These are phyloP conservation scores for Xanthoconium separans DNA, from an alignment of 1,284 basidiomycete species.

Conservation along the genomic window DNA sequence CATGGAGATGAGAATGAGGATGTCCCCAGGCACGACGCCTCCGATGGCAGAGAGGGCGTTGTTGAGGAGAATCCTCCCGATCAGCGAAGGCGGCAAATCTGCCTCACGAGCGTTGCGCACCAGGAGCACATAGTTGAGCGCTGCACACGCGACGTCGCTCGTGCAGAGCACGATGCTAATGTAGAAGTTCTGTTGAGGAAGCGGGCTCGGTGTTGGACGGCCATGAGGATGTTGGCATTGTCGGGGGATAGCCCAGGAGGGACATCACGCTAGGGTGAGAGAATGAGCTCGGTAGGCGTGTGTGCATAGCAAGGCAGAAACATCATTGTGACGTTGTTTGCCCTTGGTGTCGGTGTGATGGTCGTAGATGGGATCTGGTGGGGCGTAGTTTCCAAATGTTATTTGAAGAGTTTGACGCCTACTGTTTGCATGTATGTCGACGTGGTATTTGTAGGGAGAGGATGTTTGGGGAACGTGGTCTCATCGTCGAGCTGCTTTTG, in stretches of 20 bases:
- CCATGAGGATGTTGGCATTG: constrained; percentile 75
- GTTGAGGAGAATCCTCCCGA: constrained; percentile 76
- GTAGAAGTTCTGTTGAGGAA: constrained; percentile 89
- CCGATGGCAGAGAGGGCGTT: constrained; percentile 71
- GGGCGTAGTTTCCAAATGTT: constrained; percentile 63
- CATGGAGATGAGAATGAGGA: constrained; percentile 65
- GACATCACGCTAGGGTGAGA: constrained; percentile 52
- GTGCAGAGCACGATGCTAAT: constrained; percentile 76
- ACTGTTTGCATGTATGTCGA: constrained; percentile 42
- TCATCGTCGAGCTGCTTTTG: too few species aligned
- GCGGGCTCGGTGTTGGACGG: constrained; percentile 80
- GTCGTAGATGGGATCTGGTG: constrained; percentile 81
- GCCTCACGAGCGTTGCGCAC: constrained; percentile 75
- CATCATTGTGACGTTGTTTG: constrained; percentile 68
- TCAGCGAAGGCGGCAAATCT: constrained; percentile 66
- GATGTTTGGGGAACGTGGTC: too few species aligned
- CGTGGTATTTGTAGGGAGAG: neutral
- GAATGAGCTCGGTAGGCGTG: too few species aligned
- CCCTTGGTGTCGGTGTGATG: constrained; percentile 65
- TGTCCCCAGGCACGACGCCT: constrained; percentile 79
- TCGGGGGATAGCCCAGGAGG: constrained; percentile 78
- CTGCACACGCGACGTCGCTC: constrained; percentile 65
- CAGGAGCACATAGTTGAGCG: constrained; percentile 78
- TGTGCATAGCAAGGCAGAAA: constrained; percentile 23
- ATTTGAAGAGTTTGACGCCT: constrained; percentile 60